phyloP scores from a whole-genome alignment of 1,284 basidiomycete species.

The Cryptococcus sp. region DNA sequence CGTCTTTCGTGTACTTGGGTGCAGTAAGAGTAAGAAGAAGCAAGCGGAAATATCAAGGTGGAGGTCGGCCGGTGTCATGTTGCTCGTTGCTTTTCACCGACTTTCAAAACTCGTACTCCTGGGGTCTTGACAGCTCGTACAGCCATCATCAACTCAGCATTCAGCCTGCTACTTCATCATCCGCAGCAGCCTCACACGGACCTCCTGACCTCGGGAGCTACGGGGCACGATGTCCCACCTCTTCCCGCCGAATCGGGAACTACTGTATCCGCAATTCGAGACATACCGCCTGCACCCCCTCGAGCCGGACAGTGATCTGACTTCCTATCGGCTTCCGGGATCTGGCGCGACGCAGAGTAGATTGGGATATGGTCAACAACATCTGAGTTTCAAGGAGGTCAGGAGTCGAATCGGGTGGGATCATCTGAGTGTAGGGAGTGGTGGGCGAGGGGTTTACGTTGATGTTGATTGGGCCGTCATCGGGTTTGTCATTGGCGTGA shows the following conservation, averaged over 20 bases:
- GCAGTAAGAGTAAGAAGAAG: too few relatives aligned
- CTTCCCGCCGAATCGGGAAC: conserved; percentile 30
- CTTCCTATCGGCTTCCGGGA: conserved; percentile 31
- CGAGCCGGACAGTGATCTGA: conserved; percentile 32
- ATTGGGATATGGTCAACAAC: conserved; percentile 33
- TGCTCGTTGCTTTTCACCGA: too few relatives aligned
- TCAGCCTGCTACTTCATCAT: too few relatives aligned
- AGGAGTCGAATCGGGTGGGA: conserved; percentile 82
- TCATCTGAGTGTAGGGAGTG: conserved; percentile 64
- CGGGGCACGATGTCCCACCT: conserved; percentile 30
- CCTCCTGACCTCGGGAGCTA: too few relatives aligned
- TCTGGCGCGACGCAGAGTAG: conserved; percentile 44
- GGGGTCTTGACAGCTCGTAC: too few relatives aligned
- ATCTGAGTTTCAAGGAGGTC: conserved; percentile 61
- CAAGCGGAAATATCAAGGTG: too few relatives aligned
- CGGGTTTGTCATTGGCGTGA: conserved; percentile 59
- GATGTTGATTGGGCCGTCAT: conserved; percentile 69
- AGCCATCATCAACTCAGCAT: too few relatives aligned
- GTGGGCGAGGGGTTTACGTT: conserved; percentile 64
- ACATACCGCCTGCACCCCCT: conserved; percentile 47
- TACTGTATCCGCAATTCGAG: conserved; percentile 47
- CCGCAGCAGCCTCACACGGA: too few relatives aligned
- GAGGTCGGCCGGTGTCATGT: too few relatives aligned
- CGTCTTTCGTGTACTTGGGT: too few relatives aligned
- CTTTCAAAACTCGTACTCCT: too few relatives aligned